phyloP scores from a whole-genome alignment of 495 filamentous ascomycete species.

The Annulohypoxylon nitens region DNA sequence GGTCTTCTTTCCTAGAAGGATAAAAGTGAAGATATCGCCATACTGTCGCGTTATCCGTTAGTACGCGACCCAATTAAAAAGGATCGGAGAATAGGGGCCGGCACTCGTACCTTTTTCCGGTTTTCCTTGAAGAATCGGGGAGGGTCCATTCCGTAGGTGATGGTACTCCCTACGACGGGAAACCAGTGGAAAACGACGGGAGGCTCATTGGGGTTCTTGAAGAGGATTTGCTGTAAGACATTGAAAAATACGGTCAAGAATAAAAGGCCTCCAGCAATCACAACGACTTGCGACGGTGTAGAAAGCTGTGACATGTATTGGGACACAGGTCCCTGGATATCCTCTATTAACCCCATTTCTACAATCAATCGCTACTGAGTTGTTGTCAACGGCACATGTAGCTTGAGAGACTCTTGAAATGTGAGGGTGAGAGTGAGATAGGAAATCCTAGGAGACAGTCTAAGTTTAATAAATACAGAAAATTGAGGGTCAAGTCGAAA shows the following conservation, averaged over 20 bases:
- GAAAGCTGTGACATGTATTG: slow-evolving; percentile 59
- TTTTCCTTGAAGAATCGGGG: slow-evolving; percentile 80
- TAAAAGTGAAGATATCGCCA: slow-evolving; percentile 84
- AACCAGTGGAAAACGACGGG: slow-evolving; percentile 89
- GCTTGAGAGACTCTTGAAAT: slow-evolving; percentile 14
- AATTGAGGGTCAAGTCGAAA: slow-evolving; percentile 22
- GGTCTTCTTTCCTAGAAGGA: slow-evolving; percentile 79
- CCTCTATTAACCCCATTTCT: slow-evolving; percentile 66
- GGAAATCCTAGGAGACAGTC: slow-evolving; percentile 22
- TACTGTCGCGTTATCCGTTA: slow-evolving; percentile 64
- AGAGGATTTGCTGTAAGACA: slow-evolving; percentile 75
- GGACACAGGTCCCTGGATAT: slow-evolving; percentile 58
- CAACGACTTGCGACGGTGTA: slow-evolving; percentile 60
- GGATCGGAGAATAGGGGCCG: not conserved
- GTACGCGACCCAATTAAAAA: slow-evolving; percentile 22
- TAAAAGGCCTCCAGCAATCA: slow-evolving; percentile 60
- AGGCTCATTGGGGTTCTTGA: slow-evolving; percentile 78
- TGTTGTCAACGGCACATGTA: slow-evolving; percentile 28
- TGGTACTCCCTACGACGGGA: slow-evolving; percentile 81
- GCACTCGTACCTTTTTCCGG: slow-evolving; percentile 71
- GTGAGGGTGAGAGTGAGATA: slow-evolving; percentile 16
- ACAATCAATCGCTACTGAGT: slow-evolving; percentile 28
- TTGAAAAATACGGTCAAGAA: slow-evolving; percentile 72
- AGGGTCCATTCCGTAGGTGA: slow-evolving; percentile 86
- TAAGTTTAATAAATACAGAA: slow-evolving; percentile 44